Evolutionary conservation across 139 green algal species (phyloP).

Genomic region (Trebouxia sp.): DNA sequence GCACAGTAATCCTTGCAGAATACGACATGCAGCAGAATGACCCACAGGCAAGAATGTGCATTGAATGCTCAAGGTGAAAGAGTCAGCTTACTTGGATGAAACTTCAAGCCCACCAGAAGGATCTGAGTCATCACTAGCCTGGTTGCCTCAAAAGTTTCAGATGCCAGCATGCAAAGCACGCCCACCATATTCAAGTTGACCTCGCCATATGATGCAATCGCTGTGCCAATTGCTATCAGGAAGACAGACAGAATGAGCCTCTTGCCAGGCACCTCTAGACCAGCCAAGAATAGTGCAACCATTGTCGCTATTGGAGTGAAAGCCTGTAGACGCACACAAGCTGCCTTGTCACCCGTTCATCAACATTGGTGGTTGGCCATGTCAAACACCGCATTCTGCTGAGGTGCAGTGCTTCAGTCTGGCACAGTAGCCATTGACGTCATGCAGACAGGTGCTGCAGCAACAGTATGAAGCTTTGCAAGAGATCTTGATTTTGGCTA

Average conservation of each 20-base stretch:
- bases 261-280: slow-evolving; percentile 70
- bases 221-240: slow-evolving; percentile 74
- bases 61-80: neutral
- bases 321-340: slow-evolving; percentile 45
- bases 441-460: too few species aligned
- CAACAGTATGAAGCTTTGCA: too few species aligned
- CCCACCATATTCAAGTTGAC: slow-evolving; percentile 67
- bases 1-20: neutral
- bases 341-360: too few species aligned
- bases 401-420: too few species aligned
- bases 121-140: slow-evolving; percentile 88
- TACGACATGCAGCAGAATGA: neutral
- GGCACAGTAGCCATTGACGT: too few species aligned
- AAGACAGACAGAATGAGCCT: slow-evolving; percentile 62
- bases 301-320: slow-evolving; percentile 93
- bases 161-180: slow-evolving; percentile 75
- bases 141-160: slow-evolving; percentile 71
- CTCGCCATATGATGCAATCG: slow-evolving; percentile 69
- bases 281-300: slow-evolving; percentile 74
- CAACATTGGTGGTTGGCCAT: too few species aligned
- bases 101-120: slow-evolving; percentile 81
- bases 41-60: neutral
- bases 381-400: neutral
- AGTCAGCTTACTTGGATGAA: slow-evolving; percentile 72
- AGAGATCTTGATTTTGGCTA: too few species aligned